Evolutionary conservation across 2,329 filamentous ascomycete genomes (phyloP).

Genomic region (Arachnomyces sp.): DNA sequence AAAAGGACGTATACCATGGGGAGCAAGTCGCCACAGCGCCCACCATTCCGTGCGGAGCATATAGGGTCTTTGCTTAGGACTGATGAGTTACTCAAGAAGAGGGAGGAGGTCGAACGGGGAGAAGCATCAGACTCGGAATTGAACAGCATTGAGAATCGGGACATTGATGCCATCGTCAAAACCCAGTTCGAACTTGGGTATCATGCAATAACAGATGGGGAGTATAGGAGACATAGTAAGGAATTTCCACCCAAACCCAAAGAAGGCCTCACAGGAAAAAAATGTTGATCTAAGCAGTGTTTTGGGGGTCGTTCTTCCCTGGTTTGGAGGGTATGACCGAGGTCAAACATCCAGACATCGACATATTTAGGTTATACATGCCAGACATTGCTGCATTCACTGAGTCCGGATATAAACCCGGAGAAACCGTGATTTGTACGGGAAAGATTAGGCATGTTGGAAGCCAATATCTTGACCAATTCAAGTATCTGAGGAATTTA

Average conservation of each 20-base stretch:
- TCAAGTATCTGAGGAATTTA: constrained; percentile 50
- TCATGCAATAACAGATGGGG: constrained; percentile 58
- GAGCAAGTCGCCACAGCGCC: constrained; percentile 32
- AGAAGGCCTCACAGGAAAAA: not conserved
- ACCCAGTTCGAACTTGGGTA: constrained; percentile 57
- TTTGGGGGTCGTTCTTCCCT: constrained; percentile 51
- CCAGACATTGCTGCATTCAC: constrained; percentile 56
- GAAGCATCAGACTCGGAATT: constrained; percentile 49
- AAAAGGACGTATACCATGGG: constrained; percentile 17
- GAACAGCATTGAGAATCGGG: constrained; percentile 53
- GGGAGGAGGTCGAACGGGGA: constrained; percentile 50
- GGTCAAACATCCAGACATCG: constrained; percentile 38
- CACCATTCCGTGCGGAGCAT: constrained; percentile 65
- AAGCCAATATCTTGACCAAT: constrained; percentile 50
- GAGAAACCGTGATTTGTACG: constrained; percentile 48
- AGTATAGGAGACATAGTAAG: constrained; percentile 48
- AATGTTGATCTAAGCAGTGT: constrained; percentile 31
- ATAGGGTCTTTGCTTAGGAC: constrained; percentile 63
- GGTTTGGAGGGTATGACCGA: constrained; percentile 48
- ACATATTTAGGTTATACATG: constrained; percentile 51
- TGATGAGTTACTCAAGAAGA: constrained; percentile 50
- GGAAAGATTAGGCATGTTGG: constrained; percentile 51
- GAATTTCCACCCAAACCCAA: not conserved
- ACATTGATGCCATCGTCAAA: constrained; percentile 57
- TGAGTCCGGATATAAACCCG: constrained; percentile 49